phyloP scores from a whole-genome alignment of 2,329 filamentous ascomycete genomes.

The Monilinia polystroma region DNA sequence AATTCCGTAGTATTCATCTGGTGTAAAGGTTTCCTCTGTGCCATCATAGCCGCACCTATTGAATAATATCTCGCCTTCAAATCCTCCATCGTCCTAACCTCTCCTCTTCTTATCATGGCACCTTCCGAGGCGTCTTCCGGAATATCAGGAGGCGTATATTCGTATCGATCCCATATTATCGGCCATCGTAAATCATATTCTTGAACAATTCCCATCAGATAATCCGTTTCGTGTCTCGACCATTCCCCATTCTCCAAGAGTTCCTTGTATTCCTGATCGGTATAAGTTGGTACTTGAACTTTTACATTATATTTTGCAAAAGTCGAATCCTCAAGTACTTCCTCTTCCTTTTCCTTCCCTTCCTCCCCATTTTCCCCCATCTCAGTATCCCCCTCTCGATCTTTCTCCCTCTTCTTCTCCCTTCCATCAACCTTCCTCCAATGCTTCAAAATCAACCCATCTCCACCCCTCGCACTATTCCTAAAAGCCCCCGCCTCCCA shows the following conservation, averaged over 20 bases:
- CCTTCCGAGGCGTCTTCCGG: neutral
- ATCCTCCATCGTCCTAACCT: conserved; percentile 74
- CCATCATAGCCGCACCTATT: conserved; percentile 79
- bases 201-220: conserved; percentile 71
- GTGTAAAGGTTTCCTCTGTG: conserved; percentile 72
- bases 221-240: conserved; percentile 92
- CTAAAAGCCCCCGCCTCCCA: conserved; percentile 72
- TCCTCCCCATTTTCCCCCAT: conserved; percentile 43
- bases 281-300: conserved; percentile 76
- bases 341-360: conserved; percentile 25
- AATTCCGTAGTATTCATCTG: conserved; percentile 89
- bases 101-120: conserved; percentile 45
- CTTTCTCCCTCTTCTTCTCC: conserved; percentile 48
- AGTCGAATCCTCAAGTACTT: conserved; percentile 53
- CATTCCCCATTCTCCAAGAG: conserved; percentile 74
- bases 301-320: conserved; percentile 90
- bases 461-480: conserved; percentile 73
- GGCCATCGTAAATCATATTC: conserved; percentile 90
- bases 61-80: conserved; percentile 90
- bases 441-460: conserved; percentile 67
- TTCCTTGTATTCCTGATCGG: conserved; percentile 79
- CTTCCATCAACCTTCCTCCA: conserved; percentile 65
- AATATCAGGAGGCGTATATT: conserved; percentile 54
- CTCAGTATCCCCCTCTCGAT: conserved; percentile 43
- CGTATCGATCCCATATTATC: conserved; percentile 89